Evolutionary conservation across 768 basidiomycete genomes (phyloP).

Genomic region (Agrocybe pediades): DNA sequence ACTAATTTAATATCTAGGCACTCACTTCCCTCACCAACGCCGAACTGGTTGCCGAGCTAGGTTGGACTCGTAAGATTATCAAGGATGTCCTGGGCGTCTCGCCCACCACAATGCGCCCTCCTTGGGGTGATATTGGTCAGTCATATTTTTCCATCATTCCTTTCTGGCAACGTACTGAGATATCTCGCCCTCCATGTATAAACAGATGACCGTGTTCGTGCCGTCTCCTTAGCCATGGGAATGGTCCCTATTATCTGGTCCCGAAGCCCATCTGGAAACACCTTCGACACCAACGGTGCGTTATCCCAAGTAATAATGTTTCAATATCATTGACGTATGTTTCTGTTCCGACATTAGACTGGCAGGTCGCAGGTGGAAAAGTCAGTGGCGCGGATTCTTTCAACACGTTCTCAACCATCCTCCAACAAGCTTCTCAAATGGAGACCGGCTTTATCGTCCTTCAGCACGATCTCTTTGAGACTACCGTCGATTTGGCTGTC

Average conservation of each 20-base stretch:
- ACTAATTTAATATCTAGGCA: slow-evolving; percentile 37
- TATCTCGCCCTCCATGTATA: too few relatives aligned
- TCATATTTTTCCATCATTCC: background rate
- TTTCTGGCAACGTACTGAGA: background rate
- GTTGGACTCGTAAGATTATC: slow-evolving; percentile 89
- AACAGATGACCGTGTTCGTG: slow-evolving; percentile 88
- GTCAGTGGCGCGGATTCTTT: slow-evolving; percentile 62
- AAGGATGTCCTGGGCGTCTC: slow-evolving; percentile 75
- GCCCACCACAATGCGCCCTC: slow-evolving; percentile 77
- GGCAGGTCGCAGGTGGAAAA: slow-evolving; percentile 79
- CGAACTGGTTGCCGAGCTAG: slow-evolving; percentile 90
- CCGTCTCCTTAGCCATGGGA: slow-evolving; percentile 89
- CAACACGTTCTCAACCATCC: slow-evolving; percentile 70
- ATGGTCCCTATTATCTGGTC: slow-evolving; percentile 92
- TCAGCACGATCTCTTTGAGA: slow-evolving; percentile 81
- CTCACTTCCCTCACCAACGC: slow-evolving; percentile 74
- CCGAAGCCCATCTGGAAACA: slow-evolving; percentile 48
- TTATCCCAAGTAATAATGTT: background rate
- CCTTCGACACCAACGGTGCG: slow-evolving; percentile 74
- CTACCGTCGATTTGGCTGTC: slow-evolving; percentile 87
- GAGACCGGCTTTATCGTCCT: slow-evolving; percentile 76
- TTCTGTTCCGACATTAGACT: slow-evolving; percentile 56
- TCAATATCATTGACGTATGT: slow-evolving; percentile 36
- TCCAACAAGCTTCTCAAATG: slow-evolving; percentile 57
- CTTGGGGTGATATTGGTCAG: slow-evolving; percentile 77